Evolutionary conservation across 2,329 filamentous ascomycete genomes (phyloP), one percentile per base, ranked within the genome.

Genomic region (Neocucurbitaria cava): DNA sequence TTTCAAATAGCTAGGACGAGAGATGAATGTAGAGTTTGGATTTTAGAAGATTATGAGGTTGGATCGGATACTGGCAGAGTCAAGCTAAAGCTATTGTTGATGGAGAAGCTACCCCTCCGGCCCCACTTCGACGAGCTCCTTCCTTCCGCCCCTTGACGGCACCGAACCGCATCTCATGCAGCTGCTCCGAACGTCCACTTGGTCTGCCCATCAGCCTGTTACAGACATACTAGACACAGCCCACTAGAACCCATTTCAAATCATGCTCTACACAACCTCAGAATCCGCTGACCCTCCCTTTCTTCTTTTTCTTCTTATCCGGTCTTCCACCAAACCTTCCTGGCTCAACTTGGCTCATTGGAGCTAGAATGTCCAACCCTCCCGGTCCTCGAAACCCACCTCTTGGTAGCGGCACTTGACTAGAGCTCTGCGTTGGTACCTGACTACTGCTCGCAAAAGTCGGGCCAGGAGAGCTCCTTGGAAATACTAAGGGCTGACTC

Each of bases 271-370:
- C 6, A 20, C 38, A 3, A 41, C 7, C 8, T 53, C 33, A 69
- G 1, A 76, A 76, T 10, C 74, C 73, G 54, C 69, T 68, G 11
- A 73, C 63, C 53, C 72, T 70, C 18, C 58, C 61, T 61, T 72
- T 75, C 38, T 75, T 75, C 58, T 71, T 75, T 52, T 66, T 71
- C 53, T 70, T 72, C 59, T 68, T 69, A 23, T 62, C 63, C 20
- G 67, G 62, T 45, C 73, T 62, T 1, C 72, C 71, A 9, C 74
- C 73, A 49, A 73, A 71, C n/a, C 56, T 56, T 11, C 74, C 74
- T 13, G 68, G 65, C 56, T 76, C 73, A 8, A 70, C 64, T 44
- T 76, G 74, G 45, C 73, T 76, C 38, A 62, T 58, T 5, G 59
- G 61, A 13, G 47, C 42, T 15, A 56, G 49, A 10, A 42, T 38